Evolutionary conservation across 352 stramenopile genomes (phyloP), one percentile per base, ranked within the genome.

Genomic region (Phytophthora citrophthora): DNA sequence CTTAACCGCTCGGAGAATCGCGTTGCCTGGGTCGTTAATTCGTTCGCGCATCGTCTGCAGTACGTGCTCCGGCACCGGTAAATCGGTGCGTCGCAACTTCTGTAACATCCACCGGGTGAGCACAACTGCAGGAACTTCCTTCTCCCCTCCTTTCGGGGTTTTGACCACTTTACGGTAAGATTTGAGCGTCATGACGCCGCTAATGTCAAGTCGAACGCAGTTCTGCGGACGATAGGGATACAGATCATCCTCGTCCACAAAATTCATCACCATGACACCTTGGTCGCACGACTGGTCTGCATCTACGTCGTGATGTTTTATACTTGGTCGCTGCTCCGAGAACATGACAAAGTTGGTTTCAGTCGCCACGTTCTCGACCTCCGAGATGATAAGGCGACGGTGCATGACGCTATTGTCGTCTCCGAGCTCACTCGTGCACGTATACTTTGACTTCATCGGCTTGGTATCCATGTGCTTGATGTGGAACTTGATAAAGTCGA

Each of bases 261-360:
- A 72, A 20, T 79, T 75, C n/a, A 76, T 44, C 6, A 73, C 64
- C 49, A 83, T 59, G 15, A 80, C 34, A 2, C 74, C 61, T 40
- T 70, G 49, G 23, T 77, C 64, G 13, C 31, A 58, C 5, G 66
- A 24, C 8, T 63, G 54, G 12, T 39, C 39, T 11, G 61, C 15
- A 15, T 58, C 53, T 43, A 62, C 16, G 16, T 52, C 16, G 20
- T 50, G 41, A 9, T 15, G 51, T 9, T 40, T 61, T 4, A 49
- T 32, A 13, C 18, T 18, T 43, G 59, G 40, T 2, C 27, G 46
- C 40, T 65, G 40, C 10, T 81, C 54, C 5, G 67, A 64, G 39
- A 82, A 79, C 60, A 82, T 60, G 60, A 79, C 70, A 44, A 75
- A 74, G 32, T 82, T 79, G 27, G 68, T 68, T 60, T 82, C 74